phyloP scores from a whole-genome alignment of 2,329 filamentous ascomycete genomes.

The Penicillium griseofulvum region DNA sequence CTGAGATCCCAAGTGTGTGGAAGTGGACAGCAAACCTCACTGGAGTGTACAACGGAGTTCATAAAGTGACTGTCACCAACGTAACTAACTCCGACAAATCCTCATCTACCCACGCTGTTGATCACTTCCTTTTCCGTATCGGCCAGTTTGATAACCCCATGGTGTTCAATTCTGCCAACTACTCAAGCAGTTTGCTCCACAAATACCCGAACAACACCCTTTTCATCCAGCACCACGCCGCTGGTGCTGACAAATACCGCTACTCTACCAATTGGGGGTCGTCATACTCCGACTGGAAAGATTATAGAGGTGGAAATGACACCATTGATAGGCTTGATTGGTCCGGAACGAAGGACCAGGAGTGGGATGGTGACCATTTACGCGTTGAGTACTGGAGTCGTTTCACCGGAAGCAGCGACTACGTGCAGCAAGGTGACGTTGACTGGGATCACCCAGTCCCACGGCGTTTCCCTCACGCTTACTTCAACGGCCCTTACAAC shows the following conservation, averaged over 20 bases:
- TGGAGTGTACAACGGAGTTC: slow-evolving; percentile 60
- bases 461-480: slow-evolving; percentile 61
- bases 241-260: slow-evolving; percentile 61
- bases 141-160: slow-evolving; percentile 59
- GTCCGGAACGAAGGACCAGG: slow-evolving; percentile 57
- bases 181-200: slow-evolving; percentile 54
- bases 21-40: slow-evolving; percentile 52
- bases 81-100: slow-evolving; percentile 41
- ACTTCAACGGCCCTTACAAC: slow-evolving; percentile 62
- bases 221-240: slow-evolving; percentile 56
- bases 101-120: slow-evolving; percentile 51
- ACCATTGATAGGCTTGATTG: slow-evolving; percentile 52
- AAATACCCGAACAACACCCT: slow-evolving; percentile 44
- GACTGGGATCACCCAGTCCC: slow-evolving; percentile 39
- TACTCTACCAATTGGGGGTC: slow-evolving; percentile 63
- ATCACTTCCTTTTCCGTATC: slow-evolving; percentile 62
- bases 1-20: slow-evolving; percentile 55
- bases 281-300: slow-evolving; percentile 57
- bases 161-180: slow-evolving; percentile 59
- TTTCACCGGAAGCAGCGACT: slow-evolving; percentile 57
- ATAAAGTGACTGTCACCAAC: slow-evolving; percentile 58
- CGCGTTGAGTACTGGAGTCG: slow-evolving; percentile 63
- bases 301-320: slow-evolving; percentile 53
- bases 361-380: slow-evolving; percentile 62
- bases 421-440: slow-evolving; percentile 58